Percentiles rank a stretch among this genome's conserved stretches.
Evolutionary conservation across 805 yeast species (phyloP).

Genomic region (Scheffersomyces lignosus): DNA sequence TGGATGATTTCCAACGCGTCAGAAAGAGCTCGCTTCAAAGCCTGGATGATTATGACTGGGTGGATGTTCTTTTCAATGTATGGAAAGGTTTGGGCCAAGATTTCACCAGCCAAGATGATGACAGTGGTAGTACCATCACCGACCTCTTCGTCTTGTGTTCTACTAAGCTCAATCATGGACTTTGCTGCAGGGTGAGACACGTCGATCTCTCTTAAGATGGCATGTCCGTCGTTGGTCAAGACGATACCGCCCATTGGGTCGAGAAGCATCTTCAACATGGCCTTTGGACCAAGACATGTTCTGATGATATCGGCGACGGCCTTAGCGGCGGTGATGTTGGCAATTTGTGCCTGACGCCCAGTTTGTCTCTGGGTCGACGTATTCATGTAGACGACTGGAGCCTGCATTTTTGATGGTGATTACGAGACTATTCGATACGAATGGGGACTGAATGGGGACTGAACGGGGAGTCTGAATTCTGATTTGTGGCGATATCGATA

Average conservation of each 20-base stretch:
- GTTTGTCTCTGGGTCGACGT: constrained; percentile 90
- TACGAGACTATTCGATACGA: too few species aligned
- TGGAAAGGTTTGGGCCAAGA: constrained; percentile 91
- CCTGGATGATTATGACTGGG: constrained; percentile 94
- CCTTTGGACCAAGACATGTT: constrained; percentile 98
- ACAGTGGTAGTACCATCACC: constrained; percentile 99
- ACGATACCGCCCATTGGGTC: constrained; percentile 98
- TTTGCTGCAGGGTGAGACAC: constrained; percentile 99
- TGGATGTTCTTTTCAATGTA: constrained; percentile 93
- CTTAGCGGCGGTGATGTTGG: constrained; percentile 98
- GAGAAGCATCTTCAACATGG: constrained; percentile 95
- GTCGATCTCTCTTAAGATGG: constrained; percentile 94
- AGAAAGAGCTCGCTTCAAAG: constrained; percentile 83
- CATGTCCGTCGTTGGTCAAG: constrained; percentile 97
- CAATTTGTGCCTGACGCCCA: constrained; percentile 95
- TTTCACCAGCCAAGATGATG: constrained; percentile 95
- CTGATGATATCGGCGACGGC: constrained; percentile 97
- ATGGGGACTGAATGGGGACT: too few species aligned
- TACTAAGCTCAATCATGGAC: constrained; percentile 92
- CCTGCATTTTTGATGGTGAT: constrained; percentile 42
- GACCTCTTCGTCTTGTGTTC: constrained; percentile 98
- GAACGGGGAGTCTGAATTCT: too few species aligned
- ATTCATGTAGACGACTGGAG: constrained; percentile 53
- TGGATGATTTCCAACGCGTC: constrained; percentile 91
- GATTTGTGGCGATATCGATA: too few species aligned